Evolutionary conservation across 331 rosid genomes (phyloP).

Genomic region (Acacia pycnantha): DNA sequence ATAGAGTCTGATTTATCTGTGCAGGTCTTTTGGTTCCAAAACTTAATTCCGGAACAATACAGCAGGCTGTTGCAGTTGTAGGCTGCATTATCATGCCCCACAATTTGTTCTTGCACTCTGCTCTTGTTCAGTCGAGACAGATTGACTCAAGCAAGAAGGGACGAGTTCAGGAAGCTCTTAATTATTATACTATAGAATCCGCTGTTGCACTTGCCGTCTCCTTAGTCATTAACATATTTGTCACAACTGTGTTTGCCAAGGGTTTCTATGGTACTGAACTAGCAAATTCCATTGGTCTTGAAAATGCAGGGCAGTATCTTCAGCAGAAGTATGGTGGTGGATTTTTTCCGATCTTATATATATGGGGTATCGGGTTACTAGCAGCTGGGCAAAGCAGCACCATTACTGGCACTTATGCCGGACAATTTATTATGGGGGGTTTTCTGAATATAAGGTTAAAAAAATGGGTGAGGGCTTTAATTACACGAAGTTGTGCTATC

Average conservation of each 20-base stretch:
- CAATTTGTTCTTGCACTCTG: constrained; percentile 94
- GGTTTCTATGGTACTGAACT: constrained; percentile 74
- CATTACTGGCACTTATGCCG: constrained; percentile 94
- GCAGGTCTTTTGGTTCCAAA: constrained; percentile 88
- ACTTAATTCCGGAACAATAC: constrained; percentile 78
- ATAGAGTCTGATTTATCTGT: constrained; percentile 20
- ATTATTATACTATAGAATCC: constrained; percentile 84
- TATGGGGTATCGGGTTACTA: constrained; percentile 91
- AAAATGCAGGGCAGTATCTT: constrained; percentile 91
- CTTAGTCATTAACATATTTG: constrained; percentile 74
- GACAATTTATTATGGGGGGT: constrained; percentile 98
- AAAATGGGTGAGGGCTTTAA: constrained; percentile 89
- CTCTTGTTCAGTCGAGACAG: constrained; percentile 89
- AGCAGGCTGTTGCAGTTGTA: constrained; percentile 93
- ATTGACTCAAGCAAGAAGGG: constrained; percentile 68
- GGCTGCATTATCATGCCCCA: constrained; percentile 99
- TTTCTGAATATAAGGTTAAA: constrained; percentile 81
- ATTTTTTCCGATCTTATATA: constrained; percentile 71
- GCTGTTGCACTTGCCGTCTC: constrained; percentile 73
- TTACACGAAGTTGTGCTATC: constrained; percentile 90
- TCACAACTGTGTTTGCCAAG: constrained; percentile 90
- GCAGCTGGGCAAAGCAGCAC: constrained; percentile 99
- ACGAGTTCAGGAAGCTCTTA: constrained; percentile 90
- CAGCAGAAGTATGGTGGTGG: constrained; percentile 88
- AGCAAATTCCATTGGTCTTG: constrained; percentile 78